Percentiles rank a stretch among this genome's conserved stretches.
These are phyloP conservation scores for Boletus rubropictus DNA, from an alignment of 768 basidiomycete genomes.

Conservation along the genomic window DNA sequence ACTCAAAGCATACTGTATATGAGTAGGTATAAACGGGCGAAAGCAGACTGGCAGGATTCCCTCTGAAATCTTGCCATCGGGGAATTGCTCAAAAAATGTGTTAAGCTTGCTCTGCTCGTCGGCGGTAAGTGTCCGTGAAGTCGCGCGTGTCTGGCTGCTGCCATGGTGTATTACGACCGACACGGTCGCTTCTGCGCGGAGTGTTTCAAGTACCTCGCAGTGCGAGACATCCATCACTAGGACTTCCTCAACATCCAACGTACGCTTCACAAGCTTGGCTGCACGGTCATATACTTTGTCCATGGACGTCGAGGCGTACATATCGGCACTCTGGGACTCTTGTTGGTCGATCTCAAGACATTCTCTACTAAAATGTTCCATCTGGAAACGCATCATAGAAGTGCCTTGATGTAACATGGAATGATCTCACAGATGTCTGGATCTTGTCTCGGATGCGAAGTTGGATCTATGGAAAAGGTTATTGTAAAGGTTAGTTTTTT, in stretches of 20 bases:
- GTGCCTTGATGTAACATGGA: neutral
- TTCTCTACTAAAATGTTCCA: slow-evolving; percentile 95
- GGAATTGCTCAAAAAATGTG: slow-evolving; percentile 71
- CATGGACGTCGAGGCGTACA: slow-evolving; percentile 48
- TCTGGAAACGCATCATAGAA: slow-evolving; percentile 37
- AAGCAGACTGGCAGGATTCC: slow-evolving; percentile 81
- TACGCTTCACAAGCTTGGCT: slow-evolving; percentile 80
- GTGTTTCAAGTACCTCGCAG: slow-evolving; percentile 78
- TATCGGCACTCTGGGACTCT: slow-evolving; percentile 23
- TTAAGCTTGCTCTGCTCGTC: slow-evolving; percentile 74
- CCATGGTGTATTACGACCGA: slow-evolving; percentile 70
- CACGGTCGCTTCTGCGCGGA: slow-evolving; percentile 52
- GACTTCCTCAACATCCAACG: slow-evolving; percentile 88
- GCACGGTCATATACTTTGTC: slow-evolving; percentile 89
- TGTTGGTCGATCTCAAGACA: slow-evolving; percentile 81
- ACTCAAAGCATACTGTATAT: slow-evolving; percentile 87
- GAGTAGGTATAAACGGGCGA: slow-evolving; percentile 71
- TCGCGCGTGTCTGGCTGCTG: slow-evolving; percentile 47
- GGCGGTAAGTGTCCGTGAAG: slow-evolving; percentile 49
- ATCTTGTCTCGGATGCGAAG: slow-evolving; percentile 85
- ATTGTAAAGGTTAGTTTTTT: neutral
- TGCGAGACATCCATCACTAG: slow-evolving; percentile 90
- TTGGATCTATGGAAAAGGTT: slow-evolving; percentile 55
- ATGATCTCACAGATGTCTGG: slow-evolving; percentile 66
- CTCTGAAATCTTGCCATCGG: slow-evolving; percentile 85